Base-by-base conservation (phyloP, 441 rosid species). In the Biscutella laevigata region DNA sequence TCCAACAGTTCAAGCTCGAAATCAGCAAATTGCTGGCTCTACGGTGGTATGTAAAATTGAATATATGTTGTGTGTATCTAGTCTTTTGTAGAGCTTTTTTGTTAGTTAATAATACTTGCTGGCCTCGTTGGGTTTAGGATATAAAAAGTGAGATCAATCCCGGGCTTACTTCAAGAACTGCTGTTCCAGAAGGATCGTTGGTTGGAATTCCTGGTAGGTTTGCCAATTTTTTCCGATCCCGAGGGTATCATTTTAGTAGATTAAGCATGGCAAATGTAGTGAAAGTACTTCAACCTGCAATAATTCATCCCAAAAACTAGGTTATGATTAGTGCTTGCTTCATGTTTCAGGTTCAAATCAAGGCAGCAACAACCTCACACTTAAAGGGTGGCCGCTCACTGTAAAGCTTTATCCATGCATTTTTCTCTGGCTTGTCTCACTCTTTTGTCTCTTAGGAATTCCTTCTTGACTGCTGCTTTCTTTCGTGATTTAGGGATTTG, bases 381-480 rank as follows among this genome's bases (percentile, higher is more conserved):
- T 88, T 59, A 88, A 86, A 77, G 96, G 98, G 46, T 92, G 96
- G 96, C 98, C 97, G 1, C 83, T 88, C 41, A 77, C 94, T 0
- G 97, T 92, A n/a, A 68, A 84, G 86, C 71, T 64, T 44, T 60
- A 37, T 34, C 12, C 44, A 16, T 56, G 14, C n/a, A 13, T 7
- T 25, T 45, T 37, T 32, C 22, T 29, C 5, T 49, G 30, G 17
- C 55, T 24, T 21, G 27, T 35, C 50, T 59, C 49, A 11, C 55
- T 20, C 64, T 43, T 25, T 22, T 22, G 1, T 21, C 8, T 40
- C 19, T 15, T 41, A 35, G 16, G 40, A 39, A 28, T 35, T 49
- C 2, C 39, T 22, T 41, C 45, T 24, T 55, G 17, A 43, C 48
- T 54, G 47, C 30, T 55, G 5, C n/a, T 33, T 69, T 42, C 59